These are phyloP conservation scores for Cryptococcus hybrid DNA, from an alignment of 1,284 basidiomycete genomes.

Conservation along the genomic window DNA sequence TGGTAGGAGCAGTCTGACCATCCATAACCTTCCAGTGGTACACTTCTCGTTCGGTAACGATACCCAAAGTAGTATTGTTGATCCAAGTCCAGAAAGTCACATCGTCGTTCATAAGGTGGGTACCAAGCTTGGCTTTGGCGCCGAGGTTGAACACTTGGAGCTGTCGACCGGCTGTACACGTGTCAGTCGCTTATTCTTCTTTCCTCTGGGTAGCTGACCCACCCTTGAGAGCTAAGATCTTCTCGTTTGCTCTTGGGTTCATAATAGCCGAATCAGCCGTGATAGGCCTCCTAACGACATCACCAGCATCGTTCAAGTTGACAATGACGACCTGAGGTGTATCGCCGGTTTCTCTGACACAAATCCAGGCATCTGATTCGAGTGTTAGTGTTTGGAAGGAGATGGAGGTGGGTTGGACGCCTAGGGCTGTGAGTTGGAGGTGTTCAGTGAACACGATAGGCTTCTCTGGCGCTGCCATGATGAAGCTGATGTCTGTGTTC, in stretches of 20 bases:
- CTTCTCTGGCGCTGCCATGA: conserved; percentile 21
- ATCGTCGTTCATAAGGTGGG: conserved; percentile 91
- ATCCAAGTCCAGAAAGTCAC: conserved; percentile 99
- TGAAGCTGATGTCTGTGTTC: background rate
- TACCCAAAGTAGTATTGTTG: conserved; percentile 81
- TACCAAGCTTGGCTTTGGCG: conserved; percentile 95
- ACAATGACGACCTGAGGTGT: conserved; percentile 97
- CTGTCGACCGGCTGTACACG: conserved; percentile 73
- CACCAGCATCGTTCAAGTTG: conserved; percentile 91
- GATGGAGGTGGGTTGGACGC: conserved; percentile 93
- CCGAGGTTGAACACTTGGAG: conserved; percentile 99
- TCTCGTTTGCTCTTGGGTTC: conserved; percentile 78
- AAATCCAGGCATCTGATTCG: conserved; percentile 97
- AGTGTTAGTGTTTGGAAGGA: conserved; percentile 96
- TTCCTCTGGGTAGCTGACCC: conserved; percentile 26
- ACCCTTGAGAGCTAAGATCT: conserved; percentile 96
- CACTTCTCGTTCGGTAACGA: conserved; percentile 93
- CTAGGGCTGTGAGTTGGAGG: conserved; percentile 80
- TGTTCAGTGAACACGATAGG: conserved; percentile 51
- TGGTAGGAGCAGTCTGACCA: conserved; percentile 42
- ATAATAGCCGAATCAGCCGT: conserved; percentile 98
- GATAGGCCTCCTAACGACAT: conserved; percentile 94
- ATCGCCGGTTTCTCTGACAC: conserved; percentile 58
- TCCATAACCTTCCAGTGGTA: conserved; percentile 80
- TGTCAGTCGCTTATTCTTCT: background rate